Evolutionary conservation across 345 rosid genomes (phyloP), one percentile per base, ranked within the genome.

Genomic region (Citrus hindsii): DNA sequence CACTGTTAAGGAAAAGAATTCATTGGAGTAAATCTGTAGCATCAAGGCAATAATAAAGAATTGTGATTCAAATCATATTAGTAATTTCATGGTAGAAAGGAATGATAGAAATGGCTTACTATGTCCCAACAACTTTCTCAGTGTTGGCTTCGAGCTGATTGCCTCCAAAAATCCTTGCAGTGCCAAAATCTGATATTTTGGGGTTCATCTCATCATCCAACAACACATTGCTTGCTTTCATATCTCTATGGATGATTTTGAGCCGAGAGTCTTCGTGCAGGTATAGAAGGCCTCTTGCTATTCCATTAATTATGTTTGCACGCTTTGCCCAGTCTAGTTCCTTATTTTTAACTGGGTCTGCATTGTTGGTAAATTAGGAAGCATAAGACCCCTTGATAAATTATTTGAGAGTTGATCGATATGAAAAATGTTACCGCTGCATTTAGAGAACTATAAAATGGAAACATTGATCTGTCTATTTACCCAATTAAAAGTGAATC

Each of bases 171-270:
- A 86, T 88, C 71, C 84, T 84, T 12, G 90, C 94, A 2, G 86
- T 87, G 37, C 94, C 92, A 22, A 90, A 88, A 53, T 90, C 89
- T 0, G 88, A 88, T 71, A 88, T 88, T 69, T 90, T 88, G 1
- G 89, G 91, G 65, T 81, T 86, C 90, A 87, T 82, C 42, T 86
- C 80, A 2, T 86, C 81, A 25, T 88, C 94, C 53, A 90, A 76
- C 48, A 90, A 76, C 24, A 90, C 80, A 77, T 89, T 87, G 76
- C 89, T 87, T 65, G 79, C 88, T 70, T 88, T 89, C 80, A 87
- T 18, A 74, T 89, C 89, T 6, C 89, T 71, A 67, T 89, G 92
- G 27, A 85, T 81, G 77, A 87, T 87, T 69, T 82, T 88, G 22
- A 90, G 88, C 42, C 88, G 80, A 30, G 89, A 90, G 58, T 90